These are phyloP conservation scores for Vickermania ingenoplastis DNA, from an alignment of 208 protist genomes.

Conservation along the genomic window DNA sequence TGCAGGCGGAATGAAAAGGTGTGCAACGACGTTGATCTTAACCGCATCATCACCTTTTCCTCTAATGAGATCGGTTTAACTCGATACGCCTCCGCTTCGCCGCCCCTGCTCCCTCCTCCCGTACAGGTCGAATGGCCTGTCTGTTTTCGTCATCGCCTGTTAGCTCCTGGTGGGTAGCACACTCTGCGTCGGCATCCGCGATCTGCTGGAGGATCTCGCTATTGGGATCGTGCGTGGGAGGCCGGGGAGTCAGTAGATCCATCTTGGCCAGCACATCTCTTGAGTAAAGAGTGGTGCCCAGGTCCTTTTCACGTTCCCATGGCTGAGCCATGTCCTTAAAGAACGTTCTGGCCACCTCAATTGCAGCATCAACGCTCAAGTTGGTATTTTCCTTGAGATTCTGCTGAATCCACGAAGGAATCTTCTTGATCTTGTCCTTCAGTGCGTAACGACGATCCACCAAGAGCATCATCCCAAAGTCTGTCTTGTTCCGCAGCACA, in stretches of 20 bases:
- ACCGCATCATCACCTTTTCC: too few species aligned
- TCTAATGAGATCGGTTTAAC: too few species aligned
- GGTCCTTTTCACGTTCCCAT: conserved; percentile 79
- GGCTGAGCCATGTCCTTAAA: conserved; percentile 95
- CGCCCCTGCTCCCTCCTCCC: too few species aligned
- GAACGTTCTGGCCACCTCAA: conserved; percentile 85
- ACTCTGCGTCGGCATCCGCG: too few species aligned
- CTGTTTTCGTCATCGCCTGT: neutral
- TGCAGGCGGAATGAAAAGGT: too few species aligned
- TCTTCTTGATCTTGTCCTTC: conserved; percentile 91
- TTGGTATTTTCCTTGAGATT: conserved; percentile 87
- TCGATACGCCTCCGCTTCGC: too few species aligned
- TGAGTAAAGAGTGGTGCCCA: conserved; percentile 78
- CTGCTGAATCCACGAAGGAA: conserved; percentile 90
- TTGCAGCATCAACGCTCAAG: conserved; percentile 80
- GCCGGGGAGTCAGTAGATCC: conserved; percentile 23
- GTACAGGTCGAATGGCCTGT: neutral
- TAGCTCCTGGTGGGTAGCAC: neutral
- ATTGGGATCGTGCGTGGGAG: too few species aligned
- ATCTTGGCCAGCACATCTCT: conserved; percentile 26
- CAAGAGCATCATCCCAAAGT: conserved; percentile 99
- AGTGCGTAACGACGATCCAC: conserved; percentile 96
- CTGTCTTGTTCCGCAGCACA: conserved; percentile 98
- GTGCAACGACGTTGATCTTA: too few species aligned
- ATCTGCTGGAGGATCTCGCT: too few species aligned